Percentiles rank a stretch among this genome's conserved stretches.
phyloP scores from a whole-genome alignment of 805 yeast species.

The Cyberlindnera euphorbiiphila region DNA sequence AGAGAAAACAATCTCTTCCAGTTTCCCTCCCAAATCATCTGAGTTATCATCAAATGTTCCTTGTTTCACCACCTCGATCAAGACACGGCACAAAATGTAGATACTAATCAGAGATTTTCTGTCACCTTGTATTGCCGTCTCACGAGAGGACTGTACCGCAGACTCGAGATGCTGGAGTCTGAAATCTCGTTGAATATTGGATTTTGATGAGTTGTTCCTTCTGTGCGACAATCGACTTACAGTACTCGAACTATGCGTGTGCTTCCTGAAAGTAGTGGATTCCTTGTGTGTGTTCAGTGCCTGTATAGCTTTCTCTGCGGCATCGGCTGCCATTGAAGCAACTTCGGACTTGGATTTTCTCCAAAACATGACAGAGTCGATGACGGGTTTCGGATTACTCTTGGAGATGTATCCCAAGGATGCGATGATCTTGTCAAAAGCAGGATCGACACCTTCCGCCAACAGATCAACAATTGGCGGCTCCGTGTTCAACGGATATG shows the following conservation, averaged over 20 bases:
- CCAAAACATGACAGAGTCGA: conserved; percentile 99
- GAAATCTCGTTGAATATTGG: conserved; percentile 41
- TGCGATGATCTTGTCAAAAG: conserved; percentile 79
- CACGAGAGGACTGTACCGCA: conserved; percentile 43
- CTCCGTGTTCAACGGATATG: conserved; percentile 61
- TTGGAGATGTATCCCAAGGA: conserved; percentile 90
- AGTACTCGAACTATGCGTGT: conserved; percentile 30
- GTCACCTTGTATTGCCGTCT: conserved; percentile 78
- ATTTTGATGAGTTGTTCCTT: conserved; percentile 47
- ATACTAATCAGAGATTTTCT: conserved; percentile 83
- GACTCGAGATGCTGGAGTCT: conserved; percentile 45
- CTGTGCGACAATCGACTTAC: conserved; percentile 39
- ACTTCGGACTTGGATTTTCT: conserved; percentile 88
- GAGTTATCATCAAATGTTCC: conserved; percentile 72
- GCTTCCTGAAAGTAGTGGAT: conserved; percentile 24
- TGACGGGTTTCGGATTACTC: conserved; percentile 88
- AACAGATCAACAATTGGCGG: conserved; percentile 76
- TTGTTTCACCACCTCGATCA: conserved; percentile 89
- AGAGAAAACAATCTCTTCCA: conserved; percentile 91
- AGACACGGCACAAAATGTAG: conserved; percentile 83
- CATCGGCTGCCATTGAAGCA: conserved; percentile 59
- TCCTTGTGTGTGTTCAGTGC: conserved; percentile 32
- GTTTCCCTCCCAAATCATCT: conserved; percentile 72
- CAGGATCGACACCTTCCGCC: conserved; percentile 82
- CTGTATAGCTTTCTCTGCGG: conserved; percentile 39